Evolutionary conservation across 1,284 basidiomycete species (phyloP).

Genomic region (Hypsizygus ulmarius): DNA sequence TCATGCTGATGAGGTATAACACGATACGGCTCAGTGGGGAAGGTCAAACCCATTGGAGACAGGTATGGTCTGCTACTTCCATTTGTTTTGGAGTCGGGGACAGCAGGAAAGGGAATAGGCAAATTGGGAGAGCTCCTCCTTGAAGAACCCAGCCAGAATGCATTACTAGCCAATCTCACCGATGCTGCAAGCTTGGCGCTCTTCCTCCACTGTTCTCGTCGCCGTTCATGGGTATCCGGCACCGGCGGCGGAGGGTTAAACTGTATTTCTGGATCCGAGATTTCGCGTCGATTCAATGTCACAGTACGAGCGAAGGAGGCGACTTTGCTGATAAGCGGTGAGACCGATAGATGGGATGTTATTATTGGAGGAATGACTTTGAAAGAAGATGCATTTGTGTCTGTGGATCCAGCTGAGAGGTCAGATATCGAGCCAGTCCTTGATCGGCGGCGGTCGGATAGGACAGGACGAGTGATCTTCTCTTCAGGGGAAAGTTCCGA

Average conservation of each 20-base stretch:
- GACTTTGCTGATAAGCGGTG: constrained; percentile 3
- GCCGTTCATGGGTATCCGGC: neutral
- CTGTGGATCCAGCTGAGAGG: constrained; percentile 5
- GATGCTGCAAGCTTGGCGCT: neutral
- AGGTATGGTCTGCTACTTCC: neutral
- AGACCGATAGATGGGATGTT: constrained; percentile 2
- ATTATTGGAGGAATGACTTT: constrained; percentile 1
- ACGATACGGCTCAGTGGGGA: constrained; percentile 2
- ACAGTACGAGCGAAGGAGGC: neutral
- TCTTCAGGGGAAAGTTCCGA: neutral
- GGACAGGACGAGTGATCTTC: neutral
- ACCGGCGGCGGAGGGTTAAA: neutral
- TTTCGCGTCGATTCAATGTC: neutral
- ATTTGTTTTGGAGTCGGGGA: too few species aligned
- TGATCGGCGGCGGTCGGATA: neutral
- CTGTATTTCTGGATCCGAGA: constrained; percentile 1
- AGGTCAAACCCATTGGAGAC: neutral
- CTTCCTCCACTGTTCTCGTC: neutral
- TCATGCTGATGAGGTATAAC: neutral
- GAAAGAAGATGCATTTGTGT: neutral
- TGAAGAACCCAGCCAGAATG: neutral
- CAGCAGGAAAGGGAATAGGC: neutral
- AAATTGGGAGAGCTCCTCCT: neutral
- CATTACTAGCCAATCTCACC: constrained; percentile 1
- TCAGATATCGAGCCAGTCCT: constrained; percentile 8